These are phyloP conservation scores for Hypsizygus ulmarius DNA, from an alignment of 1,284 basidiomycete species.

Conservation along the genomic window DNA sequence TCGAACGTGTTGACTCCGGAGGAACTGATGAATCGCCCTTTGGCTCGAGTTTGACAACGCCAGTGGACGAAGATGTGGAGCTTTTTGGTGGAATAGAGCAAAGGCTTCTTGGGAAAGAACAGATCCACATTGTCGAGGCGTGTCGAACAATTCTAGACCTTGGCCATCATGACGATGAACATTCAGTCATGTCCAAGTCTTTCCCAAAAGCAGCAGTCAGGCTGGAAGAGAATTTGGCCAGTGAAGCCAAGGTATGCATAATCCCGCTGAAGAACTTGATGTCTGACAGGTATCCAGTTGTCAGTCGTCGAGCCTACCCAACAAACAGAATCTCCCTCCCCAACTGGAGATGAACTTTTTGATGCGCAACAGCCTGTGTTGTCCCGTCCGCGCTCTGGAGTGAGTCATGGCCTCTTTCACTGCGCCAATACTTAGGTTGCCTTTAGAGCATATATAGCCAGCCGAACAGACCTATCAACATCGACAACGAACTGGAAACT, in stretches of 20 bases:
- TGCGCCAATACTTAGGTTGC: neutral
- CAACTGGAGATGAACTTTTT: constrained; percentile 1
- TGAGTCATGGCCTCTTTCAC: neutral
- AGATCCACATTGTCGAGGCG: constrained; percentile 14
- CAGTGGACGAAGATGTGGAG: constrained; percentile 31
- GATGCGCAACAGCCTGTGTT: neutral
- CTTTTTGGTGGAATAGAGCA: constrained; percentile 23
- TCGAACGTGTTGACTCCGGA: constrained; percentile 30
- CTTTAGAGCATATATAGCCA: constrained; percentile 29
- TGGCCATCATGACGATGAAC: neutral
- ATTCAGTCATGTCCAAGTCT: neutral
- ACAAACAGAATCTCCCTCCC: neutral
- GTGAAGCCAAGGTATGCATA: too few species aligned
- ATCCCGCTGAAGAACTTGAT: too few species aligned
- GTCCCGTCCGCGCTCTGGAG: constrained; percentile 7
- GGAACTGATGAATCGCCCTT: constrained; percentile 39
- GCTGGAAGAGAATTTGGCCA: too few species aligned
- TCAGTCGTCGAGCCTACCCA: neutral
- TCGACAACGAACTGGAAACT: too few species aligned
- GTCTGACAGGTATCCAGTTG: too few species aligned
- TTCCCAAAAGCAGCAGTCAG: neutral
- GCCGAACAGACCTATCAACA: constrained; percentile 29
- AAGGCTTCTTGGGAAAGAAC: constrained; percentile 10
- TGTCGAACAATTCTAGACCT: constrained; percentile 10
- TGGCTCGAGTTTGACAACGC: constrained; percentile 36